Percentiles rank a stretch among this genome's conserved stretches.
phyloP scores from a whole-genome alignment of 768 basidiomycete species.

The Antrodiella citrinella region DNA sequence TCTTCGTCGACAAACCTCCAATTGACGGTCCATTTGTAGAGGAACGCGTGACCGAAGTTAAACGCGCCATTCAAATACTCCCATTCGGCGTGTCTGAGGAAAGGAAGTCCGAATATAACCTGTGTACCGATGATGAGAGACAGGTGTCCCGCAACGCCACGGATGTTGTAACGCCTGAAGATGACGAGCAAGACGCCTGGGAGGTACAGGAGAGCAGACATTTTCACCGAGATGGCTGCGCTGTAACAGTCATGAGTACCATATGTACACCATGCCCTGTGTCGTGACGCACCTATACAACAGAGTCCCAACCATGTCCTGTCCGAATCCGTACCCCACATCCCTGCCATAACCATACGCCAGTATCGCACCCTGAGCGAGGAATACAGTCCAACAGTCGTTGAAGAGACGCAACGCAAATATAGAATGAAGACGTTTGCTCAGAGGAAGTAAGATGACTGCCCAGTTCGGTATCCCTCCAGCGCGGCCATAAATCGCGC shows the following conservation, averaged over 20 bases:
- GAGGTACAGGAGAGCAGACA: constrained; percentile 86
- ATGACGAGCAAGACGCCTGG: constrained; percentile 81
- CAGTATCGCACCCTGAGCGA: constrained; percentile 58
- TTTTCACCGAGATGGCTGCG: constrained; percentile 84
- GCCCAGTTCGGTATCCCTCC: constrained; percentile 65
- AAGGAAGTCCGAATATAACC: constrained; percentile 57
- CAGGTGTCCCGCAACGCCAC: constrained; percentile 42
- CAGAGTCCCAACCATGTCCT: neutral
- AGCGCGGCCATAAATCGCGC: constrained; percentile 58
- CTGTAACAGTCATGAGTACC: constrained; percentile 29
- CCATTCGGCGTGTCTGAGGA: constrained; percentile 49
- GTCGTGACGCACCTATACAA: neutral
- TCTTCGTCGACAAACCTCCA: constrained; percentile 84
- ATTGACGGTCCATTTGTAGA: constrained; percentile 97
- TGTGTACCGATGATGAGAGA: constrained; percentile 42
- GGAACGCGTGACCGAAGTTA: constrained; percentile 79
- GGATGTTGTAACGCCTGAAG: constrained; percentile 63
- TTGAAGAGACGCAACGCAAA: constrained; percentile 91
- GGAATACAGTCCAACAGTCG: constrained; percentile 79
- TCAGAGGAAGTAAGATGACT: constrained; percentile 65
- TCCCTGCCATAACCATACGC: constrained; percentile 55
- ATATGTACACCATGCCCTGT: neutral
- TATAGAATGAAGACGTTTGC: constrained; percentile 92
- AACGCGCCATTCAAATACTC: constrained; percentile 76
- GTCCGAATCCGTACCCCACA: too few species aligned